Evolutionary conservation across 2,329 filamentous ascomycete species (phyloP).

Genomic region (Exophiala oligosperma): DNA sequence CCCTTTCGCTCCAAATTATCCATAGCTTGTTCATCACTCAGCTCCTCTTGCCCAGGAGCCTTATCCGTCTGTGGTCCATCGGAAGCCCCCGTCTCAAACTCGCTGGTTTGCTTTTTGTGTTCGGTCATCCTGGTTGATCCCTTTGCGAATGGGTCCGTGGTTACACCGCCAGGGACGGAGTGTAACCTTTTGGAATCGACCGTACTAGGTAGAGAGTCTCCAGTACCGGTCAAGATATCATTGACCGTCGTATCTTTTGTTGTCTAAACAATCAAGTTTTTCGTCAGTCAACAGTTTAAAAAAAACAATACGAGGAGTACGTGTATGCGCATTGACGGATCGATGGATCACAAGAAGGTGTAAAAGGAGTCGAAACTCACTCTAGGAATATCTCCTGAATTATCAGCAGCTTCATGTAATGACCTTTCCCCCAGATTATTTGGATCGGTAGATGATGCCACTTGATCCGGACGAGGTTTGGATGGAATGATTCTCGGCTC

Average conservation of each 20-base stretch:
- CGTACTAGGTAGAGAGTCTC: constrained; percentile 39
- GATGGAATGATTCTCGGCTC: constrained; percentile 49
- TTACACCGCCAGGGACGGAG: constrained; percentile 30
- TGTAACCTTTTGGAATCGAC: constrained; percentile 43
- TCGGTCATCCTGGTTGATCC: constrained; percentile 41
- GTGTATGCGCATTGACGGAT: no score
- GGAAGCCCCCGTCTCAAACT: constrained; percentile 38
- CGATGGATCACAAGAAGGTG: no score
- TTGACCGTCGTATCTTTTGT: constrained; percentile 37
- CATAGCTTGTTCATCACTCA: constrained; percentile 29
- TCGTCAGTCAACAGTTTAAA: background rate
- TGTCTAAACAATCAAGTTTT: constrained; percentile 2
- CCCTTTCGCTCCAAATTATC: constrained; percentile 26
- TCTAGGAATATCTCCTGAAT: constrained; percentile 48
- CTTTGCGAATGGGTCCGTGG: constrained; percentile 37
- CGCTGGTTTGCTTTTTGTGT: constrained; percentile 40
- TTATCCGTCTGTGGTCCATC: constrained; percentile 38
- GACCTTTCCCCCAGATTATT: constrained; percentile 38
- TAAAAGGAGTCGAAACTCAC: constrained; percentile 17
- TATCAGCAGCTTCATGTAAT: constrained; percentile 48
- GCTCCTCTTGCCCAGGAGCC: constrained; percentile 34
- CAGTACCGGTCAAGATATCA: constrained; percentile 44
- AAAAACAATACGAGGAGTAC: no score
- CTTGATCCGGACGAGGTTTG: constrained; percentile 49
- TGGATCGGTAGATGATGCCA: constrained; percentile 36